These are phyloP conservation scores for Venturia pyrina DNA, from an alignment of 2,329 filamentous ascomycete genomes.

Conservation along the genomic window DNA sequence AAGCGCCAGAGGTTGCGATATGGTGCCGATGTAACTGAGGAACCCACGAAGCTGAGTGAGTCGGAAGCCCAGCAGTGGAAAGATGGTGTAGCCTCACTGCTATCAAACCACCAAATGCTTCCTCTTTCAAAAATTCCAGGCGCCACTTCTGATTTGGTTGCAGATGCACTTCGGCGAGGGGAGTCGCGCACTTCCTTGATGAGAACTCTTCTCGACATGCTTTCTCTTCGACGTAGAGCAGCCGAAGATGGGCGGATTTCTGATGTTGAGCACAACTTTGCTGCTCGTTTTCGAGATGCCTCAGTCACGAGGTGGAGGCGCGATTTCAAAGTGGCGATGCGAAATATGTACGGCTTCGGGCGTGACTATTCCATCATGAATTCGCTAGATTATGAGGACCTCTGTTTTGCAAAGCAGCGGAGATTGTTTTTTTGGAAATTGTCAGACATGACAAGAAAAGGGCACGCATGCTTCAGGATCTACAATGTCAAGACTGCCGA, in stretches of 20 bases:
- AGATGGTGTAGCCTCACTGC: background rate
- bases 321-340: background rate
- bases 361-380: background rate
- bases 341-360: background rate
- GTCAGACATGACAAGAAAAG: background rate
- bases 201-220: background rate
- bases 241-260: background rate
- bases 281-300: background rate
- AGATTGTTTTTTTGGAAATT: background rate
- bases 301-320: background rate
- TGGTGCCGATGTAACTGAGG: background rate
- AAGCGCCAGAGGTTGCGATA: background rate
- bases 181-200: background rate
- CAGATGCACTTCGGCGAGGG: background rate
- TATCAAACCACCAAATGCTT: background rate
- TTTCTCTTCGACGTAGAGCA: background rate
- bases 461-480: background rate
- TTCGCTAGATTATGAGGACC: background rate
- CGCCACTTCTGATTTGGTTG: background rate
- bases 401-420: background rate
- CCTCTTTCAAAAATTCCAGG: background rate
- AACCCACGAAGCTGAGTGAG: background rate
- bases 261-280: background rate
- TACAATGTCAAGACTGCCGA: background rate
- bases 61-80: background rate